Conservation (phyloP, 2,329 filamentous ascomycete species). For the Sporothrix brunneoviolacea region DNA sequence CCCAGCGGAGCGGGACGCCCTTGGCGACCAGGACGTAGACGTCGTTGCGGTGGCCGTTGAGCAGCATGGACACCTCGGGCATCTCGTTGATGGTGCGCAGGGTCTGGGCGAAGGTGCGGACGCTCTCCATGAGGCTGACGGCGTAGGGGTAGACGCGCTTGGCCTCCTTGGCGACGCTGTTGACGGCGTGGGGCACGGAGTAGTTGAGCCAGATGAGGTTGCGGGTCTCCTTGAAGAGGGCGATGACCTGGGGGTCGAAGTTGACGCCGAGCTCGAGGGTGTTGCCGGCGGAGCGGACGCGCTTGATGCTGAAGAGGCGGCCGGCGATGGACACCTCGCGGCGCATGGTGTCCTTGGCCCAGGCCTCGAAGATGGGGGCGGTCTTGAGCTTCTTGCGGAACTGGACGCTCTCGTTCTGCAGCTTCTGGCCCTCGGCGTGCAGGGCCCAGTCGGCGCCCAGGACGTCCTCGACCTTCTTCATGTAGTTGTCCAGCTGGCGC, state of each 20-base stretch:
- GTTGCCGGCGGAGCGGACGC: conserved; percentile 85
- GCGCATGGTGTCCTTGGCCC: conserved; percentile 82
- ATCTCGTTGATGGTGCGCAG: conserved; percentile 77
- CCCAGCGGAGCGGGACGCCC: conserved; percentile 88
- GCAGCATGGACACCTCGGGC: conserved; percentile 77
- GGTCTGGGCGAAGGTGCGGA: conserved; percentile 87
- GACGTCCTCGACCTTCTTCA: conserved; percentile 98
- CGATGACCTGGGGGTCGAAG: conserved; percentile 95
- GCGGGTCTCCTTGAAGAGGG: conserved; percentile 95
- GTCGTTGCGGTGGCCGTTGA: conserved; percentile 88
- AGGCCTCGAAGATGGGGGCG: conserved; percentile 87
- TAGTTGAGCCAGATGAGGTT: conserved; percentile 95
- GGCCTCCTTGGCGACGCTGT: conserved; percentile 96
- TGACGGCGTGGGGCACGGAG: conserved; percentile 87
- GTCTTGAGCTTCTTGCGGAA: conserved; percentile 97
- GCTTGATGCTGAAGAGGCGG: conserved; percentile 81
- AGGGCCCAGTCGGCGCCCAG: conserved; percentile 90
- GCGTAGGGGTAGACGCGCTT: conserved; percentile 97
- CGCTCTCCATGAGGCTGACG: conserved; percentile 96
- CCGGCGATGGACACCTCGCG: conserved; percentile 89
- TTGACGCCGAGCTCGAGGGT: conserved; percentile 85
- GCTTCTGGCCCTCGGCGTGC: conserved; percentile 89
- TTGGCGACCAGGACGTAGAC: conserved; percentile 77
- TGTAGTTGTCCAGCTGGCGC: conserved; percentile 88
- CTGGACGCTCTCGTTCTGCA: conserved; percentile 82